phyloP scores from a whole-genome alignment of 495 filamentous ascomycete genomes.

The Penicillium bialowiezense region DNA sequence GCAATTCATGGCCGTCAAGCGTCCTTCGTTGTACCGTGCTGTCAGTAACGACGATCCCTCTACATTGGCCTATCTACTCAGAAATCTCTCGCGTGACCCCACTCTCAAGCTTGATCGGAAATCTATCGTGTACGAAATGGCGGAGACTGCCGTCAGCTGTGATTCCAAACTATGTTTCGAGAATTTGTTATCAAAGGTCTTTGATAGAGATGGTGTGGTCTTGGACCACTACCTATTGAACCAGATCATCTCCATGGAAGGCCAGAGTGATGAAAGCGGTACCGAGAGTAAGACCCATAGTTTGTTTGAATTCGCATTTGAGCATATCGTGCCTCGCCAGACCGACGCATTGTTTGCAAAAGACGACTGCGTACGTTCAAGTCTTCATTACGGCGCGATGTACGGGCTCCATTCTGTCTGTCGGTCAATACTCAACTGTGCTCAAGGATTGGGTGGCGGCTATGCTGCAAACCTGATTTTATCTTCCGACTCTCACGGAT shows the following conservation, averaged over 20 bases:
- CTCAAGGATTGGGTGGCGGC: background rate
- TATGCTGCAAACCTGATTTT: background rate
- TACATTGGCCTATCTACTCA: background rate
- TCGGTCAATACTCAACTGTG: slow-evolving; percentile 1
- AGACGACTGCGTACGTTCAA: slow-evolving; percentile 10
- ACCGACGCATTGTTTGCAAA: background rate
- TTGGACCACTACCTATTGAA: background rate
- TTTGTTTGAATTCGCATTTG: background rate
- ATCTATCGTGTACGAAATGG: background rate
- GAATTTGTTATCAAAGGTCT: slow-evolving; percentile 3
- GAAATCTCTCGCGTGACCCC: background rate
- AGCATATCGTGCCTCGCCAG: background rate
- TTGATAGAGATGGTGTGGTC: background rate
- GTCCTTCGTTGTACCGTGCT: background rate
- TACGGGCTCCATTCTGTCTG: slow-evolving; percentile 3
- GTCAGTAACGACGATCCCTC: slow-evolving; percentile 1
- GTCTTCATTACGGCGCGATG: slow-evolving; percentile 17
- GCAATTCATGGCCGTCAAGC: background rate
- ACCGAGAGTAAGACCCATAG: background rate
- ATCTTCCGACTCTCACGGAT: slow-evolving; percentile 3
- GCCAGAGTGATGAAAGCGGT: background rate
- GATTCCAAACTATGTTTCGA: background rate
- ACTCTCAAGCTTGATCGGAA: background rate
- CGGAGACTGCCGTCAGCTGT: background rate
- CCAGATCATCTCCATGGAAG: background rate